Evolutionary conservation across 352 stramenopile genomes (phyloP).

Genomic region (Pythium volutum): DNA sequence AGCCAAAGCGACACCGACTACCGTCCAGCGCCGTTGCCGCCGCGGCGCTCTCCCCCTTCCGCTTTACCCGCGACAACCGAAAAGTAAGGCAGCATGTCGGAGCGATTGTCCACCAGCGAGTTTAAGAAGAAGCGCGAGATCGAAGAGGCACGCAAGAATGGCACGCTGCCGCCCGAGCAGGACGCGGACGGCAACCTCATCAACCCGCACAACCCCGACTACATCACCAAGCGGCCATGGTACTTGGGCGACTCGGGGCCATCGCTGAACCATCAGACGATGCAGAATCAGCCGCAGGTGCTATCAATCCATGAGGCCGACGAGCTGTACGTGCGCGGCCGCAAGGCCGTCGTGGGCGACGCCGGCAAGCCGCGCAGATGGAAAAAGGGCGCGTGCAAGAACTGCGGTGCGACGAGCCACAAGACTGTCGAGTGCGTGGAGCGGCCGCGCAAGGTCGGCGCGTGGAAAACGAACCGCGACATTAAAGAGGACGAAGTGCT

Average conservation of each 20-base stretch:
- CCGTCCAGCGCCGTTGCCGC: not conserved
- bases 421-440: slow-evolving; percentile 93
- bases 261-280: slow-evolving; percentile 94
- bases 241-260: slow-evolving; percentile 94
- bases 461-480: slow-evolving; percentile 92
- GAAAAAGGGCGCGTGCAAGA: slow-evolving; percentile 92
- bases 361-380: slow-evolving; percentile 55
- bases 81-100: slow-evolving; percentile 41
- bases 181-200: slow-evolving; percentile 95
- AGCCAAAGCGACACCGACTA: not conserved
- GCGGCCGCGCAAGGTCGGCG: slow-evolving; percentile 87
- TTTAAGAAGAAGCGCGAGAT: slow-evolving; percentile 89
- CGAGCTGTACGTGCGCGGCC: slow-evolving; percentile 62
- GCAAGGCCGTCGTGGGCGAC: slow-evolving; percentile 14
- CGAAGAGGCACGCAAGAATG: slow-evolving; percentile 88
- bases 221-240: slow-evolving; percentile 99
- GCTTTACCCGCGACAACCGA: not conserved
- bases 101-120: slow-evolving; percentile 73
- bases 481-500: slow-evolving; percentile 83
- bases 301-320: slow-evolving; percentile 90
- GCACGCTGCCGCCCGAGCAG: slow-evolving; percentile 82
- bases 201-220: slow-evolving; percentile 99
- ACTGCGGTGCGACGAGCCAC: slow-evolving; percentile 93
- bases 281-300: slow-evolving; percentile 89
- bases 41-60: not conserved